Evolutionary conservation across 176 grass and related monocot species (phyloP), one percentile per base, ranked within the genome.

Genomic region (Chrysopogon serrulatus): DNA sequence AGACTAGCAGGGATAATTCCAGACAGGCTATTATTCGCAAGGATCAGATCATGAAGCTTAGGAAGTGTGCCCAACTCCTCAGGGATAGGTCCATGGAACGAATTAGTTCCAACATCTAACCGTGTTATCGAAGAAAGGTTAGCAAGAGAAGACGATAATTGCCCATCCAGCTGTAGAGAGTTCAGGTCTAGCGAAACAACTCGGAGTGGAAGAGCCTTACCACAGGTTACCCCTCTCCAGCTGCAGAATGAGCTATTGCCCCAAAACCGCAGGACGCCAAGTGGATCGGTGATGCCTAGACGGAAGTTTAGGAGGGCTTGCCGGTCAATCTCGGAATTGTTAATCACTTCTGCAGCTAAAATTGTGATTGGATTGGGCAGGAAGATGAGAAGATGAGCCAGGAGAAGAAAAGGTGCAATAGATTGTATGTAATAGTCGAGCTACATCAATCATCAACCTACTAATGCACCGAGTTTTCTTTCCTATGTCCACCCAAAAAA

Each of bases 221-320:
- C n/a, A 74, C 90, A 88, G 2, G 8, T 10, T 35, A 92, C 63
- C 0, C 90, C 86, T 23, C 6, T 35, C 90, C 90, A 88, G 10
- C 2, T 26, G 82, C 90, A 85, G 44, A 78, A 85, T 10, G 36
- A 0, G 1, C 57, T 10, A 2, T 39, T 24, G 2, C 31, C 17
- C 85, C 89, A 91, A 10, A 80, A 71, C 9, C 2, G 2, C 49
- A 91, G 43, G 1, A 39, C 71, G 9, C 26, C 53, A 1, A 10
- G 6, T 1, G 81, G 70, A 19, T 89, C 81, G 1, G 62, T 14
- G 36, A 85, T 12, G 53, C 62, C 32, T 23, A 17, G 31, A 71
- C 68, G 49, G 72, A 91, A 91, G 77, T 53, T 85, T 4, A 85
- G 82, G 26, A 85, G 82, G 8, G 85, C 65, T 21, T 47, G 48